Evolutionary conservation across 768 basidiomycete species (phyloP), one percentile per base, ranked within the genome.

Genomic region (Hericium coralloides): DNA sequence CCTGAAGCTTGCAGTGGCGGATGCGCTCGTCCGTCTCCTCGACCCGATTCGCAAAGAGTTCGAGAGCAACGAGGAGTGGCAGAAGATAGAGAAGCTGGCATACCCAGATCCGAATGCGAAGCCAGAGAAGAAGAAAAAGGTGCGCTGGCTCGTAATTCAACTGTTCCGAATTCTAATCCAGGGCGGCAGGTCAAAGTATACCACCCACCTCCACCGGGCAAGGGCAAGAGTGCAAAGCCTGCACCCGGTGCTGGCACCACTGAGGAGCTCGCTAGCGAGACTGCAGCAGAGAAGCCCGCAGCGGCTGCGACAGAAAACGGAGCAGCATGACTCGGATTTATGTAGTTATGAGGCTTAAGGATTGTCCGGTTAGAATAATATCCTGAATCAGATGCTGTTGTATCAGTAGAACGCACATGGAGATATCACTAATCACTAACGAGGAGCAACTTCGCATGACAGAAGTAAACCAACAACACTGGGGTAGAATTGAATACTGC

Each of bases 1-100:
- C 70, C 72, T 98, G 67, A 99, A 99, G 76, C 70, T 70, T 3
- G 79, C 83, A 0, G 90, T 95, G 15, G 79, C 80, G 45, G 81
- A 84, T 37, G 85, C 83, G 12, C 84, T 98, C 67, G 78, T 81
- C 65, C 75, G 76, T 23, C 72, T 99, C 45, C 71, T 98, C 56
- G 83, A 81, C 18, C 95, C 95, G 0, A 85, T 99, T 51, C 80
- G 87, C 60, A 80, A 83, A 60, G 79, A 82, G 52, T 98, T 92
- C 65, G 79, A 85, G 63, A 80, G 73, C 60, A 83, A 82, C 65
- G 79, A 85, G 64, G 92, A 92, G 67, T 98, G 92, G 84, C 82
- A 89, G 70, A 75, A 74, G 65, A 74, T 86, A 6, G 87, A 87
- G 66, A 80, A 77, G 65, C 71, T 86, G 20, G 97, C 93, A 12